Base-by-base conservation (phyloP, 1,284 basidiomycete species). In the Anthracocystis setariae region DNA sequence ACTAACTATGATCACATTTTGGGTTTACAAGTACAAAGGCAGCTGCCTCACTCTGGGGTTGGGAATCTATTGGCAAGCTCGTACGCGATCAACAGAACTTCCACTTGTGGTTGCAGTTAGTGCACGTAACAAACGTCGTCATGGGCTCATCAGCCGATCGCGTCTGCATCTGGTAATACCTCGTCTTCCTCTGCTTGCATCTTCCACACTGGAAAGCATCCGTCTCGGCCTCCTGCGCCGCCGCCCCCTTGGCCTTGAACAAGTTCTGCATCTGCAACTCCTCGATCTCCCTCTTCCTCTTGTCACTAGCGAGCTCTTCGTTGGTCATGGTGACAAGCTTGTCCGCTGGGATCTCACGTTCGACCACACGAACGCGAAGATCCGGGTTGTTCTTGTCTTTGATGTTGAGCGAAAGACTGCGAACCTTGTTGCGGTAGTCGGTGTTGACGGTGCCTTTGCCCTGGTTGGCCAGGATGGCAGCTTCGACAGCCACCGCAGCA, bases 171-270 rank as follows among this genome's bases (percentile, higher is more conserved):
- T 82, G 79, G 55, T 80, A 82, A 55, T 82, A 82, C 33, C 76
- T 60, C 35, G 73, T 76, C 63, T 80, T 81, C 23, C 78, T 53
- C 66, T 81, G 74, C 62, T 82, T 80, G 88, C 95, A 99, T 76
- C 92, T 88, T 18, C 89, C 87, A 80, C 96, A 99, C 83, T 98
- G 93, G 91, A 99, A 99, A 1, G 93, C 93, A 75, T 95, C 93
- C 0, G 96, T 99, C 84, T 98, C 95, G 15, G 95, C 94, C 84
- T 86, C 84, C 52, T 84, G 83, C 71, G 94, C 91, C 15, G 88
- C 92, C 0, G 94, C 95, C 3, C 91, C 92, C 17, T 96, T 89
- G 2, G 94, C 91, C 51, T 94, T 92, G 86, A 94, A 92, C 46
- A 98, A 84, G 80, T 98, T 98, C 42, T 80, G 79, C 63, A 77